Evolutionary conservation across 2,329 filamentous ascomycete genomes (phyloP), one percentile per base, ranked within the genome.

Genomic region (Exserohilum turcica): DNA sequence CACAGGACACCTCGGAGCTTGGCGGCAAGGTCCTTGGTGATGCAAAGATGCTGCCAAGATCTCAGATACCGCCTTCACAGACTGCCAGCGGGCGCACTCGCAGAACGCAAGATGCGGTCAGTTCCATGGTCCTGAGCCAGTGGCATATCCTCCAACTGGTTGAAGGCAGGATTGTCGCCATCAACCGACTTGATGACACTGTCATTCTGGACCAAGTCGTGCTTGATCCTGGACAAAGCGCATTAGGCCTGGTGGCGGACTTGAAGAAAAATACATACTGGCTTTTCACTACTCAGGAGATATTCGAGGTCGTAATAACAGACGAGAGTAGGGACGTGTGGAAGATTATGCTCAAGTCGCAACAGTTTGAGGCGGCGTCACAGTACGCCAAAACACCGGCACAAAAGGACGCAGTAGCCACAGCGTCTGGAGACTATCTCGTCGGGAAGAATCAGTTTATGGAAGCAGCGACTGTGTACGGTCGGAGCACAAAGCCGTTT

Each of bases 211-310:
- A 97, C 71, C 92, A 97, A 74, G 81, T 87, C 18, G 88, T 99
- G 4, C 80, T 97, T 12, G 89, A 93, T 49, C 83, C 86, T 4
- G 90, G 89, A 0, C 90, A 96, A 65, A 87, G 82, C 65, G 86
- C 88, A 4, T 79, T 99, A n/a, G 92, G 90, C 0, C 83, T 99
- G 15, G 88, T 92, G 44, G 87, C 93, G 7, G 94, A 99, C 74
- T 84, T 89, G 56, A 93, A 94, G 73, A 96, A 97, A 79, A 95
- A 93, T 68, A 99, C 94, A 0, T 97, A 93, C 71, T 99, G 95
- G 94, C 82, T 99, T 2, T 96, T 97, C 69, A 97, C 93, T 0
- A 84, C 85, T 0, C 84, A 90, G 51, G 92, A 96, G 67, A 96
- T 99, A 44, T 97, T 92, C 64, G 94, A 99, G 76, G 88, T 99